Conservation (phyloP, 1,284 basidiomycete genomes). For the Puccinia horiana region DNA sequence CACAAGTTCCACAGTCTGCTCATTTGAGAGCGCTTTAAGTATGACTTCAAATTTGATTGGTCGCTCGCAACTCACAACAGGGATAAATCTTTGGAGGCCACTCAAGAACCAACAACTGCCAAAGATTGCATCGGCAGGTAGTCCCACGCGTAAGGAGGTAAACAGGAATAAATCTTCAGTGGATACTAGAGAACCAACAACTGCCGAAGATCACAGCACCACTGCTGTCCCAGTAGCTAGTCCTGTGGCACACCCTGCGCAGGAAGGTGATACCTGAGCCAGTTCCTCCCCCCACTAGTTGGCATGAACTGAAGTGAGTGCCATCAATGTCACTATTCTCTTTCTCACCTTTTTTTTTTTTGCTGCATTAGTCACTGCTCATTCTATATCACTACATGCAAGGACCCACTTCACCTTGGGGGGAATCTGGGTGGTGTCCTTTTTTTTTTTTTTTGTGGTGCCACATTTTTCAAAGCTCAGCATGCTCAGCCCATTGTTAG, state of each 20-base stretch:
- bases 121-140: slow-evolving; percentile 6
- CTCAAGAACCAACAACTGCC: background rate
- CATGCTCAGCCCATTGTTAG: no score
- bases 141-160: background rate
- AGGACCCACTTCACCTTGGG: no score
- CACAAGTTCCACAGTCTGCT: slow-evolving; percentile 43
- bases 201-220: no score
- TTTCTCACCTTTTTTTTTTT: background rate
- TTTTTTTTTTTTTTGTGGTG: no score
- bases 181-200: no score
- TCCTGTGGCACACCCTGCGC: no score
- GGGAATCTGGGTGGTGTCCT: no score
- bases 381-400: no score
- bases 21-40: slow-evolving; percentile 22
- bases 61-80: background rate
- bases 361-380: background rate
- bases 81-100: background rate
- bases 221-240: no score
- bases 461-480: no score
- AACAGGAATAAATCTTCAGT: no score
- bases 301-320: background rate
- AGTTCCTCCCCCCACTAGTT: background rate
- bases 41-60: slow-evolving; percentile 50
- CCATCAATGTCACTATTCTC: background rate
- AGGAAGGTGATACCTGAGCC: slow-evolving; percentile 9